Evolutionary conservation across 208 protist genomes (phyloP), one percentile per base, ranked within the genome.

Genomic region (Crithidia expoeki): DNA sequence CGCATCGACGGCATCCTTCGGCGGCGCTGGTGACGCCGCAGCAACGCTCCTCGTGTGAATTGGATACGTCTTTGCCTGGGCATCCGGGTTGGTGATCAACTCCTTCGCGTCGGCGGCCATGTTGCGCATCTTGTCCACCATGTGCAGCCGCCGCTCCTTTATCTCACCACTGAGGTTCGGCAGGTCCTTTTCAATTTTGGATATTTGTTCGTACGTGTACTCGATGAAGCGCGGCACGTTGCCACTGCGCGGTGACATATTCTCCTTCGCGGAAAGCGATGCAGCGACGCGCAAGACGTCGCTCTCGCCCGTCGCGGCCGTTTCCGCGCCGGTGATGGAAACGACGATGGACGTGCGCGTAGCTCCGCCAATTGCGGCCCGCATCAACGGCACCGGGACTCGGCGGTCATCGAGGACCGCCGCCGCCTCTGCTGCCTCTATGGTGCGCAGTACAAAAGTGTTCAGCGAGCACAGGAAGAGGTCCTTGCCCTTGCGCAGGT

Each of bases 141-240:
- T 69, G 32, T 65, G 44, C 61, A 44, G 52, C 23, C 66, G 42
- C 36, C 58, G 66, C 38, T 75, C 51, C 70, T 66, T 76, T 36
- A 80, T 61, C 14, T 69, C 64, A 33, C 46, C 50, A 36, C 55
- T 63, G 23, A 51, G 72, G 34, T 83, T 84, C 19, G 34, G 51
- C 32, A 49, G 61, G 38, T 61, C 50, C 44, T 64, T 68, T 62
- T 76, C 65, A 23, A 70, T 56, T 62, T 71, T 55, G 53, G 64
- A 56, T 30, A 82, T 60, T 65, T 89, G 66, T 49, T 67, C 63
- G 34, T 71, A 33, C 3, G 80, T 83, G 78, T 81, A 88, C 57
- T 83, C 76, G 42, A 92, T 72, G 70, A 92, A 92, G 53, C 86
- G 83, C 12, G 47, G 12, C 50, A 86, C 72, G 55, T 87, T 89